Conservation (phyloP, 2,329 filamentous ascomycete species). For the Penicillium concentricum region DNA sequence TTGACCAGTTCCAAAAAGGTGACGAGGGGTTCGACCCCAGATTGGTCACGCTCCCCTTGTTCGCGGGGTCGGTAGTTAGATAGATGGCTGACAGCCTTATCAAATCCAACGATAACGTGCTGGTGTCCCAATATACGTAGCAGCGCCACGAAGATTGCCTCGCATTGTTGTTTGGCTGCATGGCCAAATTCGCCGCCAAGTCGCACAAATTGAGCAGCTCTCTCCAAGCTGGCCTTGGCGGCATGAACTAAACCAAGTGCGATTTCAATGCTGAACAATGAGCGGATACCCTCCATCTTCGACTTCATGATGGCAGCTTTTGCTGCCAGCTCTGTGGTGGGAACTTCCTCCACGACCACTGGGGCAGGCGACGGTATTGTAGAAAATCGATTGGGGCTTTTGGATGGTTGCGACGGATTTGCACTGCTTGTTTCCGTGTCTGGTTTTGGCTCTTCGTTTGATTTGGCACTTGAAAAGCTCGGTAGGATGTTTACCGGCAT, state of each 20-base stretch:
- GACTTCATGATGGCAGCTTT: conserved; percentile 98
- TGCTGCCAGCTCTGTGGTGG: conserved; percentile 86
- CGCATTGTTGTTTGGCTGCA: conserved; percentile 84
- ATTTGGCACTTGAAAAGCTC: conserved; percentile 63
- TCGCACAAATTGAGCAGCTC: conserved; percentile 76
- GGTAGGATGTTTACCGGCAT: conserved; percentile 93
- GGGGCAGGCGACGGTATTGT: conserved; percentile 37
- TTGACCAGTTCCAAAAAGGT: conserved; percentile 98
- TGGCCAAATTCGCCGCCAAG: conserved; percentile 77
- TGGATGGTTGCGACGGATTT: conserved; percentile 23
- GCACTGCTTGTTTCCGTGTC: conserved; percentile 21
- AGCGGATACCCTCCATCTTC: conserved; percentile 88
- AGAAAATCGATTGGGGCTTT: conserved; percentile 39
- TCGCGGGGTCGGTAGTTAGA: conserved; percentile 88
- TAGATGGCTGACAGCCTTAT: conserved; percentile 87
- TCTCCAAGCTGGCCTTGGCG: conserved; percentile 83
- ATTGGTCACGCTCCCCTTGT: conserved; percentile 59
- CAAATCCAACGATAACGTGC: conserved; percentile 90
- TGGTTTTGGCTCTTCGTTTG: conserved; percentile 37
- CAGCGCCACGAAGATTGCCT: conserved; percentile 80
- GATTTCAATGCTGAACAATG: conserved; percentile 93
- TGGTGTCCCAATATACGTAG: conserved; percentile 79
- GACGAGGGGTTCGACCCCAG: conserved; percentile 83
- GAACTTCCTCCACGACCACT: conserved; percentile 60
- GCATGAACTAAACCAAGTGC: conserved; percentile 84